Conservation (phyloP, 768 basidiomycete genomes). For the Macrolepiota albuminosa region DNA sequence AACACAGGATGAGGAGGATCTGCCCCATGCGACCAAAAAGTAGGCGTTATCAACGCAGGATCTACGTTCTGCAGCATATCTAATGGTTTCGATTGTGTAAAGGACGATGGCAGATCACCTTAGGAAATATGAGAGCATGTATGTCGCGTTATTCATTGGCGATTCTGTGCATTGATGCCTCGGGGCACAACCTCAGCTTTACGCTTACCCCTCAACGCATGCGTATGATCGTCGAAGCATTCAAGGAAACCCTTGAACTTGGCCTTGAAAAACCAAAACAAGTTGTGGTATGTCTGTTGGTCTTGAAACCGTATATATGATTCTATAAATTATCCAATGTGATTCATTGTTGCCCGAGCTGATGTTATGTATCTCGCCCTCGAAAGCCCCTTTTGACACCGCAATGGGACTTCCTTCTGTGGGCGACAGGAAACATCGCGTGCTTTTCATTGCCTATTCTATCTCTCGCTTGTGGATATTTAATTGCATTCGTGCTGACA, state of each 20-base stretch:
- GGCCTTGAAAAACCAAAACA: constrained; percentile 82
- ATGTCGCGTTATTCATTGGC: constrained; percentile 30
- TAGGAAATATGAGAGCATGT: constrained; percentile 84
- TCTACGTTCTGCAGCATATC: constrained; percentile 2
- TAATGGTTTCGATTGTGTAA: constrained; percentile 11
- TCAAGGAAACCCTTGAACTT: constrained; percentile 85
- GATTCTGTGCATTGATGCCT: constrained; percentile 4
- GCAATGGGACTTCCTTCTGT: neutral
- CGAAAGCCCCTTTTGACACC: constrained; percentile 1
- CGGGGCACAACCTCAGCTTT: constrained; percentile 43
- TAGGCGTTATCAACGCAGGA: constrained; percentile 28
- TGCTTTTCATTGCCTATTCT: neutral
- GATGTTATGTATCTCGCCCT: neutral
- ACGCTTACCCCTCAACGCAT: constrained; percentile 86
- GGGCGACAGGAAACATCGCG: neutral
- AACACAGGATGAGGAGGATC: constrained; percentile 80
- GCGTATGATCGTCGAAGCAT: constrained; percentile 96
- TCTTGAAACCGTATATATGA: neutral
- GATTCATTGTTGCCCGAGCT: neutral
- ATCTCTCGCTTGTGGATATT: neutral
- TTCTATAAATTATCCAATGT: neutral
- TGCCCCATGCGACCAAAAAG: constrained; percentile 95
- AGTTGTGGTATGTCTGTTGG: constrained; percentile 69
- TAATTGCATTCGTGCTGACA: constrained; percentile 5
- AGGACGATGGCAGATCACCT: constrained; percentile 95